These are phyloP conservation scores for Annulohypoxylon moriforme DNA, from an alignment of 495 filamentous ascomycete genomes.

Conservation along the genomic window DNA sequence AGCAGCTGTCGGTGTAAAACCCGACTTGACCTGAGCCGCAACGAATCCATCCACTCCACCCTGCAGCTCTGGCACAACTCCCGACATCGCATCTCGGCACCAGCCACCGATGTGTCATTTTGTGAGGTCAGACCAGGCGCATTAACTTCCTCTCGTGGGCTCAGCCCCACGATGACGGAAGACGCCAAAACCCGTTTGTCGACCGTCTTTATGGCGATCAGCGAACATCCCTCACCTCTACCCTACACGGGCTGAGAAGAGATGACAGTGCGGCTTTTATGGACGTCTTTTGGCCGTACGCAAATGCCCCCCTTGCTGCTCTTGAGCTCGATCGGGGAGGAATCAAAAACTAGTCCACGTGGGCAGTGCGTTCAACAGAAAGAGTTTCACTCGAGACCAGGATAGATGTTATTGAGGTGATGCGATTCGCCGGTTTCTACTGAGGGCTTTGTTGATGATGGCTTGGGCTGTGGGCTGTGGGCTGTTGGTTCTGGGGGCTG, in stretches of 20 bases:
- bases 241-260: conserved; percentile 55
- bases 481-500: conserved; percentile 29
- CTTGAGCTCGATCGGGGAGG: conserved; percentile 67
- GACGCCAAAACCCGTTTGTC: conserved; percentile 68
- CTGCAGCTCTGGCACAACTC: conserved; percentile 42
- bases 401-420: conserved; percentile 49
- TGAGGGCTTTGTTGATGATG: conserved; percentile 53
- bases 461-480: conserved; percentile 42
- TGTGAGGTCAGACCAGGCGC: conserved; percentile 71
- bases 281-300: conserved; percentile 86
- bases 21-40: conserved; percentile 26
- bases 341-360: conserved; percentile 90
- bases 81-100: conserved; percentile 58
- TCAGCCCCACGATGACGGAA: conserved; percentile 62
- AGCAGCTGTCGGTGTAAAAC: conserved; percentile 38
- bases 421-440: conserved; percentile 54
- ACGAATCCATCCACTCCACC: conserved; percentile 42
- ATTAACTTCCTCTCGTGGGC: conserved; percentile 76
- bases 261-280: conserved; percentile 79
- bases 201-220: conserved; percentile 45
- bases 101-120: conserved; percentile 54
- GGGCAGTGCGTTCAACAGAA: conserved; percentile 79
- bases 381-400: conserved; percentile 60
- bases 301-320: conserved; percentile 65
- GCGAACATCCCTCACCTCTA: conserved; percentile 51